Base-by-base conservation (phyloP, 2,329 filamentous ascomycete genomes). In the Myriosclerotinia curreyana region DNA sequence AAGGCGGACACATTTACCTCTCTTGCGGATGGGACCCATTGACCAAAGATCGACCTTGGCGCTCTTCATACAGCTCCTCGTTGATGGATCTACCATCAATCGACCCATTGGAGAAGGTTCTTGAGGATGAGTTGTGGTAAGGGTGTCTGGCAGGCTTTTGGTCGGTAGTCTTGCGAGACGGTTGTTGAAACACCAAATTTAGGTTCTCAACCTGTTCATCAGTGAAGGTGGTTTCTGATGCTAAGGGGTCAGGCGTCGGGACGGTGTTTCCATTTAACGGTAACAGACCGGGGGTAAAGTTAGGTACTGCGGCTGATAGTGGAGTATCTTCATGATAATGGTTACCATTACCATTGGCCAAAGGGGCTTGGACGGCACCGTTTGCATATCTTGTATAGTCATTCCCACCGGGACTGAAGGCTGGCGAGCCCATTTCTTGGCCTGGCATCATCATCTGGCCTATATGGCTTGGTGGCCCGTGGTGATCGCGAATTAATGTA, bases 271-370 rank as follows among this genome's bases (percentile, higher is more conserved):
- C 66, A 66, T 72, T 70, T 46, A 63, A 31, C 28, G 65, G 50
- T 17, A 66, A 50, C 34, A 69, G 31, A 46, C 69, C 68, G 50
- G 74, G 74, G 12, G 75, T 64, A 69, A 88, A 88, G 66, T 87
- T 85, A 0, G 85, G 84, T 2, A 87, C 86, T 25, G 81, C 77
- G n/a, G 85, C 85, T 40, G 85, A 88, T 34, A 88, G 78, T 60
- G 82, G 81, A 9, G 81, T 82, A 62, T 82, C 82, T 7, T 76
- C 71, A 61, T 72, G 73, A 63, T 75, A 73, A 7, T 73, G 70
- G 56, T 74, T 73, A 3, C 78, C 79, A 63, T 84, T 82, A 7
- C 73, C 69, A 42, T 74, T 74, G 11, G 70, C 38, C n/a, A 62
- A 28, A 22, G 67, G 64, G 44, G 65, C 60, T 28, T 60, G 58